These are phyloP conservation scores for Auriscalpium microsporum DNA, from an alignment of 768 basidiomycete species.

Conservation along the genomic window DNA sequence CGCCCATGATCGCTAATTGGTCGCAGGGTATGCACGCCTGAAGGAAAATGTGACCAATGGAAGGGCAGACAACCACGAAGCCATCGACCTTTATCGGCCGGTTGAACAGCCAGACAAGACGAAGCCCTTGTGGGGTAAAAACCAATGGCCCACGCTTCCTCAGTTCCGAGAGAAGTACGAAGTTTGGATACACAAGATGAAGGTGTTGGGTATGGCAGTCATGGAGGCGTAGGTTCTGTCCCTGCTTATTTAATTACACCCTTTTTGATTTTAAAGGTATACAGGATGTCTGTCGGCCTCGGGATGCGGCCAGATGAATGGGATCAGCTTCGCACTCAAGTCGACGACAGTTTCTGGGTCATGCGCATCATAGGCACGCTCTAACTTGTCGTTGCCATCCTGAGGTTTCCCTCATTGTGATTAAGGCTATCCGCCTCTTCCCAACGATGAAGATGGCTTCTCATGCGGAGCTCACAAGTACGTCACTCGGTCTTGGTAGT, in stretches of 20 bases:
- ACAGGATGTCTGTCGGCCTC: slow-evolving; percentile 75
- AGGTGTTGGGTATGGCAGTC: slow-evolving; percentile 63
- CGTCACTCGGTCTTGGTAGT: slow-evolving; percentile 5
- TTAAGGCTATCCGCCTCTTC: slow-evolving; percentile 80
- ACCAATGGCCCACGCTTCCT: slow-evolving; percentile 71
- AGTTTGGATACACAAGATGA: slow-evolving; percentile 81
- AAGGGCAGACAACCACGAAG: slow-evolving; percentile 80
- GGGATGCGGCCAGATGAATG: slow-evolving; percentile 68
- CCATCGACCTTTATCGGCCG: slow-evolving; percentile 73
- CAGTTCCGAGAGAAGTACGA: slow-evolving; percentile 59
- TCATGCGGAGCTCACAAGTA: slow-evolving; percentile 91
- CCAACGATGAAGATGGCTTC: slow-evolving; percentile 68
- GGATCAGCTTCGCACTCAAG: slow-evolving; percentile 53
- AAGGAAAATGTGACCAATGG: slow-evolving; percentile 85
- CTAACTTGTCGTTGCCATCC: neutral
- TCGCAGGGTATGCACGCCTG: slow-evolving; percentile 66
- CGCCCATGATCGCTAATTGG: too few species aligned
- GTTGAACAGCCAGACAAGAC: slow-evolving; percentile 62
- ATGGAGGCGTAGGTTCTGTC: slow-evolving; percentile 68
- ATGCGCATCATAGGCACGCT: slow-evolving; percentile 70
- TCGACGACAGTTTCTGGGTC: slow-evolving; percentile 85
- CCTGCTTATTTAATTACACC: neutral
- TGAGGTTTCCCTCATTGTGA: neutral
- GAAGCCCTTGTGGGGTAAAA: slow-evolving; percentile 72
- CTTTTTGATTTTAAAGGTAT: neutral